Conservation (phyloP, 2,329 filamentous ascomycete species). For the Ophiostoma quercus region DNA sequence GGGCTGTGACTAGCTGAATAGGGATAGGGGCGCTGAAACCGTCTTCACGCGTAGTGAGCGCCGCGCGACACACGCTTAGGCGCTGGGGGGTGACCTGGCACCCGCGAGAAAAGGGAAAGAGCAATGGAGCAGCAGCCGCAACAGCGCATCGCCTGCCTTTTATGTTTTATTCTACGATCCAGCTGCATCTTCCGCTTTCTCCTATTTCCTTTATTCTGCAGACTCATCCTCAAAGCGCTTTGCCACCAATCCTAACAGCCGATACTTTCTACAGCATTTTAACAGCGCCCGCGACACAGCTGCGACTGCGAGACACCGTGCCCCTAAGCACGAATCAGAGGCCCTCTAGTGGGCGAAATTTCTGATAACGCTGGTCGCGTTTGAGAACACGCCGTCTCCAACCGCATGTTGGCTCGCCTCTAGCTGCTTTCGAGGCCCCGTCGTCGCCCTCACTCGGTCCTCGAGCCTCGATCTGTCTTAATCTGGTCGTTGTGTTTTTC, state of each 20-base stretch:
- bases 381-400: constrained; percentile 20
- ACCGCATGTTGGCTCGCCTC: constrained; percentile 14
- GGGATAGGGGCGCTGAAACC: constrained; percentile 1
- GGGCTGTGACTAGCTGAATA: constrained; percentile 1
- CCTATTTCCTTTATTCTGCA: constrained; percentile 4
- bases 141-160: not conserved
- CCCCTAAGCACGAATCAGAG: constrained; percentile 15
- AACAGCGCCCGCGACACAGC: not conserved
- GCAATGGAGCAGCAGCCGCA: not conserved
- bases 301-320: constrained; percentile 1
- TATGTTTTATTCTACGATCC: not conserved
- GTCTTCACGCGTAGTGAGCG: constrained; percentile 16
- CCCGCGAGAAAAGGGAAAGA: constrained; percentile 12
- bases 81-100: not conserved
- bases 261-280: not conserved
- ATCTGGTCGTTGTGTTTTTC: not conserved
- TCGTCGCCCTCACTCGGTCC: constrained; percentile 9
- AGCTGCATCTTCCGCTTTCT: not conserved
- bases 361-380: constrained; percentile 20
- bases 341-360: constrained; percentile 18
- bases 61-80: constrained; percentile 7
- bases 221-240: not conserved
- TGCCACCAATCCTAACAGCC: not conserved
- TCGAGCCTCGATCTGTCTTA: not conserved
- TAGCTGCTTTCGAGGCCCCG: not conserved